Conservation (phyloP, 78 protist species). For the Protostelium mycophagum region DNA sequence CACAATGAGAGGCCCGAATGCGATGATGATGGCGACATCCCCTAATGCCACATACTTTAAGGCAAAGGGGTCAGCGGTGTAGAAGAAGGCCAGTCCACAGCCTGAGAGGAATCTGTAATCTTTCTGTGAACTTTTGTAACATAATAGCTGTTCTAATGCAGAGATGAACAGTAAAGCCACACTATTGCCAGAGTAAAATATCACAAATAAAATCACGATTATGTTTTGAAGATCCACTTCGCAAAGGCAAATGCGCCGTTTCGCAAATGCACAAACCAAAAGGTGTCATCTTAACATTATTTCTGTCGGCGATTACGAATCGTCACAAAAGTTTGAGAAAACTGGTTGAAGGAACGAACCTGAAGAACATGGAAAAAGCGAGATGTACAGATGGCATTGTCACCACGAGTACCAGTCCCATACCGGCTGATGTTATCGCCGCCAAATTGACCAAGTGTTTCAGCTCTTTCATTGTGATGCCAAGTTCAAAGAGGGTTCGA, state of each 20-base stretch:
- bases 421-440: background rate
- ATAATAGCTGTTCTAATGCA: no score
- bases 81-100: background rate
- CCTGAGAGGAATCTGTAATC: no score
- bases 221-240: no score
- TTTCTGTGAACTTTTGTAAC: no score
- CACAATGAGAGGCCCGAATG: slow-evolving; percentile 50
- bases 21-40: slow-evolving; percentile 24
- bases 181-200: no score
- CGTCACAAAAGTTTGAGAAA: no score
- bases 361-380: background rate
- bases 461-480: slow-evolving; percentile 6
- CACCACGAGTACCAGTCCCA: background rate
- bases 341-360: background rate
- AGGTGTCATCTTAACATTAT: no score
- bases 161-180: no score
- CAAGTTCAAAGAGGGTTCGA: slow-evolving; percentile 55
- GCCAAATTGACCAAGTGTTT: background rate
- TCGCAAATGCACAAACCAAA: no score
- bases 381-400: background rate
- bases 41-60: slow-evolving; percentile 51
- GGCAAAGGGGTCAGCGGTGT: slow-evolving; percentile 28
- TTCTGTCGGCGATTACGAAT: no score
- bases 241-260: no score
- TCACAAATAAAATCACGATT: no score